Evolutionary conservation across 441 rosid genomes (phyloP).

Genomic region (Euphorbia celastroides): DNA sequence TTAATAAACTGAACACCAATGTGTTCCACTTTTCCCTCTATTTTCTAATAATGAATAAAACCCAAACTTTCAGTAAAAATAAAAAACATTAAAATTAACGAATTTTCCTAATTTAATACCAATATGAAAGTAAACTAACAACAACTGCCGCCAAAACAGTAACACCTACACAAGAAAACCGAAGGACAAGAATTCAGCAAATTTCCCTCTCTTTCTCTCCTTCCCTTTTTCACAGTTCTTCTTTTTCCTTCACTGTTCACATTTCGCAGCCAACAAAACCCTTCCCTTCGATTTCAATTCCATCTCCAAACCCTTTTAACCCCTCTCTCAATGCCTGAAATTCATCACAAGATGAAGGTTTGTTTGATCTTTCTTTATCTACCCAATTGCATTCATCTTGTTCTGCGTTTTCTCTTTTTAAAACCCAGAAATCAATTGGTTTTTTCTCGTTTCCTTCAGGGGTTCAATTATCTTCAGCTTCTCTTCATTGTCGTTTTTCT

Average conservation of each 20-base stretch:
- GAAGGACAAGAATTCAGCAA: neutral
- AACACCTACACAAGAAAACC: conserved; percentile 6
- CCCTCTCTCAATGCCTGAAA: neutral
- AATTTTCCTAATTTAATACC: neutral
- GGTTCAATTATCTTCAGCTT: conserved; percentile 23
- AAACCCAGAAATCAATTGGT: neutral
- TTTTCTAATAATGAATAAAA: too few relatives aligned
- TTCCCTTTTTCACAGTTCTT: neutral
- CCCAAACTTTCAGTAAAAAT: too few relatives aligned
- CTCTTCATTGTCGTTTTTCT: conserved; percentile 30
- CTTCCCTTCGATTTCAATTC: neutral
- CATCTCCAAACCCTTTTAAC: neutral
- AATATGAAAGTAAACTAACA: neutral
- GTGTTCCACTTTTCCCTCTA: too few relatives aligned
- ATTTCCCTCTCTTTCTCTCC: neutral
- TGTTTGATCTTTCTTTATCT: neutral
- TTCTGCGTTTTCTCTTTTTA: neutral
- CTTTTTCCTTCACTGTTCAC: neutral
- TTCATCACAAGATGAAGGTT: conserved; percentile 31
- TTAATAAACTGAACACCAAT: too few relatives aligned
- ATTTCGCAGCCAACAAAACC: neutral
- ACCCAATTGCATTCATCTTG: too few relatives aligned
- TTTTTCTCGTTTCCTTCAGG: conserved; percentile 21
- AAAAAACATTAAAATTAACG: too few relatives aligned
- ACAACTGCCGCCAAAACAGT: neutral